Base-by-base conservation (phyloP, 1,139 yeast genomes). In the Sugiyamaella paludigena region DNA sequence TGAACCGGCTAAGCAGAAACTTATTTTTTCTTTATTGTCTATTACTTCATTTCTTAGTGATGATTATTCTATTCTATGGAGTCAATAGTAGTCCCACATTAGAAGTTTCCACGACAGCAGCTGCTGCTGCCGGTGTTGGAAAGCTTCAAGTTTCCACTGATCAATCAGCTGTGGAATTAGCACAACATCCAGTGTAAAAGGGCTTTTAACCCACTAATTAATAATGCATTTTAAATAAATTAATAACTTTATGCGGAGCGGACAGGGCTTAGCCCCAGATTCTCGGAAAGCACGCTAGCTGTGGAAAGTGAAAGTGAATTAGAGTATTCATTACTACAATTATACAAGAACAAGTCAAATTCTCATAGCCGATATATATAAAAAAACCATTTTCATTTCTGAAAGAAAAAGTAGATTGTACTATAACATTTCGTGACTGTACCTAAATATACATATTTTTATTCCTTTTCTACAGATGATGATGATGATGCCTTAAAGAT, bases 1-100 rank as follows among this genome's bases (percentile, higher is more conserved):
- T 91, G 11, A 87, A 88, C 44, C 75, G 87, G 54, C 69, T 81
- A 13, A 83, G 94, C 11, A 70, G 97, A 59, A 78, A 83, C 75
- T 64, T 87, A 32, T 88, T 89, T 65, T 74, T 87, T 51, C 72
- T 75, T 2, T 92, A 92, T 66, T 85, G 95, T 59, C 61, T 82
- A 12, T 84, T 85, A 4, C 71, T 92, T 51, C 98, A 92, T 66
- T 71, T 83, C 12, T 66, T 88, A 36, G 87, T 88, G 26, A 78
- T 87, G 81, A 61, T 81, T 53, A 76, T 84, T 7, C 48, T 59
- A 11, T 41, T 53, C 41, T 50, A 56, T 39, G 57, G 52, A 27
- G 47, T 36, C 16, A 32, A 13, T 16, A 26, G 43, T 16, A 40
- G 41, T 16, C 49, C 49, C 5, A 36, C 27, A 2, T 41, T 43